Evolutionary conservation across 2,329 filamentous ascomycete genomes (phyloP).

Genomic region (Beauveria brongniartii): DNA sequence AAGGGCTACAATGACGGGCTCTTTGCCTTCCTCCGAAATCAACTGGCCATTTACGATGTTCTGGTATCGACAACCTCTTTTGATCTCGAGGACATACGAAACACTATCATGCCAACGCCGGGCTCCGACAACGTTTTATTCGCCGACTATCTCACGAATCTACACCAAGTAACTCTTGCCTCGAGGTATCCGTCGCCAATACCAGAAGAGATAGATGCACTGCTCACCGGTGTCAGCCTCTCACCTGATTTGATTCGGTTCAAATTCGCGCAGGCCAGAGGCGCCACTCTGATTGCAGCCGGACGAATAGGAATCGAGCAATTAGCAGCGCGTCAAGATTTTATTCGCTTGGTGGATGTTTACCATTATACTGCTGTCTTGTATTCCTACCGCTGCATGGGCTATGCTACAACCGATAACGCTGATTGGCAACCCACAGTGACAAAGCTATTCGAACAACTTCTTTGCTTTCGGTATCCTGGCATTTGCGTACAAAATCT

Average conservation of each 20-base stretch:
- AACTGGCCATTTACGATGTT: conserved; percentile 22
- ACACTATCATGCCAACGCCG: conserved; percentile 16
- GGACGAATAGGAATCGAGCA: conserved; percentile 17
- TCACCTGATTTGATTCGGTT: background rate
- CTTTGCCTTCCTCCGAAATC: conserved; percentile 22
- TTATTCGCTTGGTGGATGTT: conserved; percentile 21
- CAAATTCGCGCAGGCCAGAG: conserved; percentile 21
- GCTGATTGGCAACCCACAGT: conserved; percentile 14
- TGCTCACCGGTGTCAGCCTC: conserved; percentile 4
- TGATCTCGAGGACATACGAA: conserved; percentile 16
- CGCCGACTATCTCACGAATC: conserved; percentile 18
- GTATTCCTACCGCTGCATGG: conserved; percentile 21
- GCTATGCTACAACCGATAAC: conserved; percentile 11
- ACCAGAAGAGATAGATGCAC: background rate
- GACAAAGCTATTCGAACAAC: conserved; percentile 17
- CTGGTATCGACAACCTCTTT: conserved; percentile 22
- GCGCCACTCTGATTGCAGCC: conserved; percentile 20
- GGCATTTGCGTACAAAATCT: conserved; percentile 21
- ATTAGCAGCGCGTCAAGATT: conserved; percentile 16
- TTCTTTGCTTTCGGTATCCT: conserved; percentile 17
- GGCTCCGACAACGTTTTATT: conserved; percentile 19
- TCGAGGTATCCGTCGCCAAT: conserved; percentile 10
- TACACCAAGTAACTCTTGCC: conserved; percentile 16
- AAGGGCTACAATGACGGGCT: conserved; percentile 15
- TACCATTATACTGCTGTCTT: conserved; percentile 22